Evolutionary conservation across 2,329 filamentous ascomycete genomes (phyloP), one percentile per base, ranked within the genome.

Genomic region (Beauveria australis): DNA sequence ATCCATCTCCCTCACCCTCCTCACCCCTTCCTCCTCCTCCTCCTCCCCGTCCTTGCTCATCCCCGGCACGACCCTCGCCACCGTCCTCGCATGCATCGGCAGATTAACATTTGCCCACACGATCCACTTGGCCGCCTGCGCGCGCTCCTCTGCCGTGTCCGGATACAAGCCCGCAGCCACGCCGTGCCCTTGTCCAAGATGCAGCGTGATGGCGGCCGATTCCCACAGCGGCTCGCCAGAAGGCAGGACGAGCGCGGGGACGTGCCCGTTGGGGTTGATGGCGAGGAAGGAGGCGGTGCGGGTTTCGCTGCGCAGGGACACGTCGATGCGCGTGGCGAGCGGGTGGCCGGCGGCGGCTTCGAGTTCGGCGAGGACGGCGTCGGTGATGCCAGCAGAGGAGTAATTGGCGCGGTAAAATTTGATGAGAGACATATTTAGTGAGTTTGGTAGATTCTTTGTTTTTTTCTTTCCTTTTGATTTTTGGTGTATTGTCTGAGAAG

Each of bases 251-350:
- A 63, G 37, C 22, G 62, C 62, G 22, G 62, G 62, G 9, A 63
- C 62, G 30, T 59, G 18, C 16, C 62, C 62, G 54, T 63, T 63
- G 59, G 62, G 62, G 49, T 63, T 63, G 30, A 63, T 44, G 43
- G 59, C 46, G 18, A 63, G 48, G n/a, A 54, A 63, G 8, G 43
- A 33, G 43, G 53, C 19, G 7, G 18, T 26, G 40, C 54, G 53
- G 3, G 53, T 47, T 41, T 54, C 59, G 19, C 33, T 47, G 8
- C 16, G 41, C 37, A 63, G 26, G 2, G 47, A 10, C 22, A 63
- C 47, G 44, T 53, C 26, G 59, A 61, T 44, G 43, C 59, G 53
- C 16, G 51, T 44, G 33, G 58, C 62, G 14, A 63, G 40, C 7
- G 53, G 33, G 10, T 26, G n/a, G 22, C 51, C 40, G n/a, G 26